A percentile compares a stretch with the other conserved stretches of the same genome.
phyloP scores from a whole-genome alignment of 305 asterid species.

The Nicotiana rustica region DNA sequence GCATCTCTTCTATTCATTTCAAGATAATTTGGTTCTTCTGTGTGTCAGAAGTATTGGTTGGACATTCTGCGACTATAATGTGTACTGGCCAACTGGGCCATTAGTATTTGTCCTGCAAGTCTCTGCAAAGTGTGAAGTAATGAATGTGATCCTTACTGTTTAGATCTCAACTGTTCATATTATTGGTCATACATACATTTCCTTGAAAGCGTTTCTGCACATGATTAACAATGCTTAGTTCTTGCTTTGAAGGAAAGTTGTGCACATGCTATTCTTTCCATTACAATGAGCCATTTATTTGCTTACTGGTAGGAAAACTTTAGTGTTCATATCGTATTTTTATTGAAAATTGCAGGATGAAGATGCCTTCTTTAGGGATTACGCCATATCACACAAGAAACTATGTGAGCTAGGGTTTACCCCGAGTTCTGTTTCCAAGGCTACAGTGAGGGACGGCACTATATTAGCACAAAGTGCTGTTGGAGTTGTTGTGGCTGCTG shows the following conservation, averaged over 20 bases:
- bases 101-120: neutral
- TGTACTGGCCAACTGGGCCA: constrained; percentile 1
- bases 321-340: neutral
- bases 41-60: constrained; percentile 3
- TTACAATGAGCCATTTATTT: neutral
- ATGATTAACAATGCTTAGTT: constrained; percentile 4
- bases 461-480: constrained; percentile 79
- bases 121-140: neutral
- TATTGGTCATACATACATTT: neutral
- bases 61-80: neutral
- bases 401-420: constrained; percentile 86
- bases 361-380: constrained; percentile 88
- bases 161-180: neutral
- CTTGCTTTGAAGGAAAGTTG: neutral
- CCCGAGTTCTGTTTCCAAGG: constrained; percentile 55
- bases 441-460: constrained; percentile 66
- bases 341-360: constrained; percentile 68
- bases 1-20: constrained; percentile 10
- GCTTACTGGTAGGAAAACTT: constrained; percentile 3
- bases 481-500: constrained; percentile 89
- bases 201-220: neutral
- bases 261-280: neutral
- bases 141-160: constrained; percentile 18
- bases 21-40: neutral
- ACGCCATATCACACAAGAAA: constrained; percentile 84